Conservation (phyloP, 1,139 yeast species). For the Chernovozyma sophiae-reginae region DNA sequence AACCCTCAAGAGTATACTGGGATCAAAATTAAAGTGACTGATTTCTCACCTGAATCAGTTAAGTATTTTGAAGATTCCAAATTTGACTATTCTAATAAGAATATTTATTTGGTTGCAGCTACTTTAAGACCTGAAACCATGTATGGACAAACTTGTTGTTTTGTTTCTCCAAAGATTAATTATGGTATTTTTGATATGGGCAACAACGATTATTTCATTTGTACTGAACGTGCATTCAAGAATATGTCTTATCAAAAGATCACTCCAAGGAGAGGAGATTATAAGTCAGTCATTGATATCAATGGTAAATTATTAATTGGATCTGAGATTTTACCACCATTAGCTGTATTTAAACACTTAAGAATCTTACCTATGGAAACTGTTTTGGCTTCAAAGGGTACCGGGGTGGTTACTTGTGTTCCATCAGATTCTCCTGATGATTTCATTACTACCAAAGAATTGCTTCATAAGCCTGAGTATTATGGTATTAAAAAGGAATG, state of each 20-base stretch:
- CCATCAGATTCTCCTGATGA: conserved; percentile 99
- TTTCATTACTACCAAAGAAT: conserved; percentile 78
- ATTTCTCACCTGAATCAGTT: conserved; percentile 56
- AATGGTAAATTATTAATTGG: conserved; percentile 79
- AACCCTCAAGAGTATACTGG: conserved; percentile 96
- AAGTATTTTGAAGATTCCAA: conserved; percentile 44
- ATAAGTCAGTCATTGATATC: conserved; percentile 54
- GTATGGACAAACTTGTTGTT: conserved; percentile 98
- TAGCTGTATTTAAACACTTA: conserved; percentile 64
- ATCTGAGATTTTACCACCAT: conserved; percentile 81
- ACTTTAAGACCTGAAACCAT: conserved; percentile 98
- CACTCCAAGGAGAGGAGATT: conserved; percentile 84
- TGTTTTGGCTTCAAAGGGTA: conserved; percentile 90
- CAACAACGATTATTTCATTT: conserved; percentile 68
- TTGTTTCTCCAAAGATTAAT: conserved; percentile 89
- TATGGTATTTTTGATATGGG: conserved; percentile 93
- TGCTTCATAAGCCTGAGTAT: conserved; percentile 86
- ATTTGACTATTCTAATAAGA: conserved; percentile 48
- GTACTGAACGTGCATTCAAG: conserved; percentile 96
- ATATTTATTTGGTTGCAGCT: conserved; percentile 85
- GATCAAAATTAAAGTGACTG: conserved; percentile 72
- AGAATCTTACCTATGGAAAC: conserved; percentile 97
- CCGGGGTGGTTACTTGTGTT: conserved; percentile 98
- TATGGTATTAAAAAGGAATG: conserved; percentile 83
- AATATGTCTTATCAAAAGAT: conserved; percentile 95